phyloP scores from a whole-genome alignment of 176 grass and related monocot genomes.

The Aegilops bicornis region DNA sequence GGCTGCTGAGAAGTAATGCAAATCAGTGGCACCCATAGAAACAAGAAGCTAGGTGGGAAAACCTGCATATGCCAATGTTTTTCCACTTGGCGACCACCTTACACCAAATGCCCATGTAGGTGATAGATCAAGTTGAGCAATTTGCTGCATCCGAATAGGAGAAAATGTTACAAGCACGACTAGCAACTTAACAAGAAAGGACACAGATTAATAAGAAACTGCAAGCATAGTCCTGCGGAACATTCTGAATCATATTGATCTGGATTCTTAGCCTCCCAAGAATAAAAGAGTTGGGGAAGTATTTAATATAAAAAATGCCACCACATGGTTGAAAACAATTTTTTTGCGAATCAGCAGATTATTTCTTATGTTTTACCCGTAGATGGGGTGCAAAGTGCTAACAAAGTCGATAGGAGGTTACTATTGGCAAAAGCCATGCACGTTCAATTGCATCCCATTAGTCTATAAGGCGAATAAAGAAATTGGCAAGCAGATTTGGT shows the following conservation, averaged over 20 bases:
- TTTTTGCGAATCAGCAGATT: background rate
- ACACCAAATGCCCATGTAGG: slow-evolving; percentile 92
- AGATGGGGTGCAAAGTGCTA: background rate
- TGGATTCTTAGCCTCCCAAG: background rate
- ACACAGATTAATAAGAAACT: background rate
- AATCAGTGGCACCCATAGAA: slow-evolving; percentile 19
- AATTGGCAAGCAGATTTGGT: background rate
- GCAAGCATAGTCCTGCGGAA: background rate
- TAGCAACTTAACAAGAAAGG: background rate
- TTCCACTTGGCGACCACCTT: slow-evolving; percentile 95
- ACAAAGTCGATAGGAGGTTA: background rate
- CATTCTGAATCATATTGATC: background rate
- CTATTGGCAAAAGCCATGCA: background rate
- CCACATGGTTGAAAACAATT: background rate
- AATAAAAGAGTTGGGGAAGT: background rate
- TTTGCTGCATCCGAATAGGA: slow-evolving; percentile 67
- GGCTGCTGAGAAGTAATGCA: background rate
- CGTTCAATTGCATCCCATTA: background rate
- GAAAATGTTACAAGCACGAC: slow-evolving; percentile 5
- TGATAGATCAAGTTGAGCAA: slow-evolving; percentile 94
- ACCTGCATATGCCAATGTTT: slow-evolving; percentile 94
- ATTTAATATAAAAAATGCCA: background rate
- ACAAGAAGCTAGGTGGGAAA: background rate
- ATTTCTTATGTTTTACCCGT: background rate
- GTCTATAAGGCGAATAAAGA: background rate